These are phyloP conservation scores for Talaromyces nanjingensis DNA, from an alignment of 495 filamentous ascomycete species.

Conservation along the genomic window DNA sequence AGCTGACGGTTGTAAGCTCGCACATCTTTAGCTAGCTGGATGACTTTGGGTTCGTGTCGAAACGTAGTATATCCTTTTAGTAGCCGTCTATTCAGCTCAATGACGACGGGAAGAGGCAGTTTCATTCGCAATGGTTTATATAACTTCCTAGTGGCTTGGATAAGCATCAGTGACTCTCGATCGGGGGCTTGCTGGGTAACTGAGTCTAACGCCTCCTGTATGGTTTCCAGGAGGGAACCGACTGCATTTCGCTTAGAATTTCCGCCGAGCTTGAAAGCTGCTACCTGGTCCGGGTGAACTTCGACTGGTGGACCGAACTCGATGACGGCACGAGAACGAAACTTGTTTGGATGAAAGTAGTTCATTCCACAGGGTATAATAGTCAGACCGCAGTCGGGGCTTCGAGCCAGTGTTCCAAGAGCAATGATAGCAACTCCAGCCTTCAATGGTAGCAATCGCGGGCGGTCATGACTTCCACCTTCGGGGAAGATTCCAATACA, in stretches of 20 bases:
- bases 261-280: slow-evolving; percentile 65
- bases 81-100: slow-evolving; percentile 77
- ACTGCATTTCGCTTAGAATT: slow-evolving; percentile 64
- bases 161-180: slow-evolving; percentile 80
- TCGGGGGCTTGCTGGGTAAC: slow-evolving; percentile 80
- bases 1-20: slow-evolving; percentile 72
- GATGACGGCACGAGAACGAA: slow-evolving; percentile 78
- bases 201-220: slow-evolving; percentile 63
- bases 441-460: slow-evolving; percentile 77
- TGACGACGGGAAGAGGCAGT: slow-evolving; percentile 71
- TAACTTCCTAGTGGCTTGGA: slow-evolving; percentile 77
- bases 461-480: slow-evolving; percentile 81
- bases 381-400: slow-evolving; percentile 68
- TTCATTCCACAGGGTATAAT: slow-evolving; percentile 91
- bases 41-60: slow-evolving; percentile 70
- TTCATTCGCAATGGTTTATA: slow-evolving; percentile 82
- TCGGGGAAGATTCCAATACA: slow-evolving; percentile 87
- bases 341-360: slow-evolving; percentile 90
- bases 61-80: slow-evolving; percentile 75
- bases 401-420: slow-evolving; percentile 67
- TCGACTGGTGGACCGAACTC: slow-evolving; percentile 77
- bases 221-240: slow-evolving; percentile 59
- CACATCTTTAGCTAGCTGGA: slow-evolving; percentile 61
- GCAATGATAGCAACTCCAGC: slow-evolving; percentile 90
- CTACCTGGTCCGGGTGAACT: slow-evolving; percentile 64